These are phyloP conservation scores for Parafenestella ontariensis DNA, from an alignment of 2,329 filamentous ascomycete genomes.

Conservation along the genomic window DNA sequence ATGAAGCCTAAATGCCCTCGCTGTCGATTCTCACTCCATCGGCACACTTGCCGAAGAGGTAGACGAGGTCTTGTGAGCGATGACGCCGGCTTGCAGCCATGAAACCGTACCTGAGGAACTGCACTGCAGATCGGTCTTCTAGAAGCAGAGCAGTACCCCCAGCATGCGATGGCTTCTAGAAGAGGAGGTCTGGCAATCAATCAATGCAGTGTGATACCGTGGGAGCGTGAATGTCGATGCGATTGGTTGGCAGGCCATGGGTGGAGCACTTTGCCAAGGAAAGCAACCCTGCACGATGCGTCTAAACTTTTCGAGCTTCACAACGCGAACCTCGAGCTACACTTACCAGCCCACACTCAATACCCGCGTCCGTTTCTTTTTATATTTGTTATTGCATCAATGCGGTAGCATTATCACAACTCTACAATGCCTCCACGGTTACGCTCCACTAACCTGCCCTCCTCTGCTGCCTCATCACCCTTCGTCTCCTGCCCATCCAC, in stretches of 20 bases:
- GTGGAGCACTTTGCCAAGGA: constrained; percentile 1
- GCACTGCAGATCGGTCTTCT: constrained; percentile 33
- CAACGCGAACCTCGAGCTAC: constrained; percentile 21
- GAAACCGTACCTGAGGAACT: constrained; percentile 23
- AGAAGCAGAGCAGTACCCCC: constrained; percentile 33
- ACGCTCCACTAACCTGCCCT: constrained; percentile 36
- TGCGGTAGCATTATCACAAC: constrained; percentile 35
- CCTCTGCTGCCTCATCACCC: constrained; percentile 23
- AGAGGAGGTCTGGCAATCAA: constrained; percentile 11
- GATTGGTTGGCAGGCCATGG: not conserved
- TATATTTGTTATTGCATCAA: constrained; percentile 22
- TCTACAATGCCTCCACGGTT: constrained; percentile 46
- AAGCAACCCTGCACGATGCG: constrained; percentile 3
- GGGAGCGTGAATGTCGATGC: not conserved
- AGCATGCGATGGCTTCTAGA: constrained; percentile 23
- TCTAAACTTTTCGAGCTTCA: constrained; percentile 26
- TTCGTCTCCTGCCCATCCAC: constrained; percentile 23
- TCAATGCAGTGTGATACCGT: constrained; percentile 17
- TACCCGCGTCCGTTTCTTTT: constrained; percentile 10
- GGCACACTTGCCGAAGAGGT: no score
- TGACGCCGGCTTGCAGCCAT: constrained; percentile 30
- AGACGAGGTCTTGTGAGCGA: no score
- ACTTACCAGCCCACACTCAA: constrained; percentile 16
- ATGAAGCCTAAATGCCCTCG: not conserved
- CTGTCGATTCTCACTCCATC: not conserved